Evolutionary conservation across 129 eudicot species (phyloP).

Genomic region (Oenanthe sinensis): DNA sequence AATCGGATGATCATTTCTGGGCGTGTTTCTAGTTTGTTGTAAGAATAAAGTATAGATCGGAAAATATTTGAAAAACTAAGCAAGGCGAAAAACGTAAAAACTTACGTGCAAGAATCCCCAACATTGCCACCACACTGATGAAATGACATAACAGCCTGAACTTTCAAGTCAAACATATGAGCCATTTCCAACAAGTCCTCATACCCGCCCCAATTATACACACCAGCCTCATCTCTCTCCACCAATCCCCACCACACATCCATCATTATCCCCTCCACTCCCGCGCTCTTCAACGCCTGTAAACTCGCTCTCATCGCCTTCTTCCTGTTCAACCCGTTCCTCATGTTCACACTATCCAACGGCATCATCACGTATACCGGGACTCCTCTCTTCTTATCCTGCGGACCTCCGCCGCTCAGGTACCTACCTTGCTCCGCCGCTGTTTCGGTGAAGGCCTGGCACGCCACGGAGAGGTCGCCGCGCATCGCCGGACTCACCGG

Average conservation of each 20-base stretch:
- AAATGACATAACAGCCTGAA: slow-evolving; percentile 96
- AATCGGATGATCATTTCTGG: no score
- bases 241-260: slow-evolving; percentile 99
- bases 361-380: slow-evolving; percentile 97
- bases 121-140: slow-evolving; percentile 98
- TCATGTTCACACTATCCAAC: slow-evolving; percentile 63
- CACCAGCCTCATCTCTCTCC: slow-evolving; percentile 69
- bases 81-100: not conserved
- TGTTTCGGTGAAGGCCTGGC: slow-evolving; percentile 44
- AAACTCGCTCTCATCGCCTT: slow-evolving; percentile 94
- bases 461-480: slow-evolving; percentile 63
- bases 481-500: slow-evolving; percentile 67
- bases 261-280: slow-evolving; percentile 97
- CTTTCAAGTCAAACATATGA: slow-evolving; percentile 68
- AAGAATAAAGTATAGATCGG: no score
- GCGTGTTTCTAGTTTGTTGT: no score
- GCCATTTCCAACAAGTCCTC: slow-evolving; percentile 81
- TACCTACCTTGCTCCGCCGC: slow-evolving; percentile 20
- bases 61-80: no score
- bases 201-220: slow-evolving; percentile 94
- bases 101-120: slow-evolving; percentile 96
- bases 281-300: slow-evolving; percentile 90
- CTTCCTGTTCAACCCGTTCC: slow-evolving; percentile 58
- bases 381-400: slow-evolving; percentile 45
- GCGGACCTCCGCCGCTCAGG: slow-evolving; percentile 7